Evolutionary conservation across 2,329 filamentous ascomycete genomes (phyloP).

Genomic region (Cytospora schulzeri): DNA sequence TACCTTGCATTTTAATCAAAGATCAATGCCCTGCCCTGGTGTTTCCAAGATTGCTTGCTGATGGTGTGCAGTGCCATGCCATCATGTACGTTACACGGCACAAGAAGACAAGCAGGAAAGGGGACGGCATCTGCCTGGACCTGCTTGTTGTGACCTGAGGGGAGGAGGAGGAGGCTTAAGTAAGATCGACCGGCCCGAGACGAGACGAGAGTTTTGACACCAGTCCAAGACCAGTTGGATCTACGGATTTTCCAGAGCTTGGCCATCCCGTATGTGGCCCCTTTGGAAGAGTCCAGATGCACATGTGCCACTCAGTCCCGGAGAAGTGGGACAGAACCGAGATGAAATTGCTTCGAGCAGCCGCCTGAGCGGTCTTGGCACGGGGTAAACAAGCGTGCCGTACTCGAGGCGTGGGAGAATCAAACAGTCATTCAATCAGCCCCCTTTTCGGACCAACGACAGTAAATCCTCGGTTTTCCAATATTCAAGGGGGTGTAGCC

Average conservation of each 20-base stretch:
- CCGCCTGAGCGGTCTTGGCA: not conserved
- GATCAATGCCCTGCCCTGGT: no score
- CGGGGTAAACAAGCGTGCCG: no score
- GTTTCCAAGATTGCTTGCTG: no score
- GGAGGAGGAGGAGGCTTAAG: not conserved
- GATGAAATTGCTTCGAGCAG: not conserved
- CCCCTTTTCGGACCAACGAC: slow-evolving; percentile 1
- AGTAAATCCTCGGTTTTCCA: not conserved
- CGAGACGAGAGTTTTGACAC: not conserved
- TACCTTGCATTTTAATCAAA: no score
- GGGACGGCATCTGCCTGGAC: not conserved
- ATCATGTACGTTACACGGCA: no score
- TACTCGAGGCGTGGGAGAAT: no score
- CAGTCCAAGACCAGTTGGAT: not conserved
- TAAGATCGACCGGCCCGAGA: not conserved
- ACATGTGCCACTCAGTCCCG: not conserved
- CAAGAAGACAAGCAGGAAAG: no score
- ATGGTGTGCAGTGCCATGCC: no score
- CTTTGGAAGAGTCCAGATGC: no score
- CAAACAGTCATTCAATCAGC: no score
- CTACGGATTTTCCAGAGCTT: not conserved
- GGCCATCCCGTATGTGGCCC: not conserved
- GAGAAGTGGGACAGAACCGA: not conserved
- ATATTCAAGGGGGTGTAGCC: no score
- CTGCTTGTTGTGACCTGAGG: not conserved